phyloP scores from a whole-genome alignment of 148 eudicot genomes.

The Chenopodium quinoa region DNA sequence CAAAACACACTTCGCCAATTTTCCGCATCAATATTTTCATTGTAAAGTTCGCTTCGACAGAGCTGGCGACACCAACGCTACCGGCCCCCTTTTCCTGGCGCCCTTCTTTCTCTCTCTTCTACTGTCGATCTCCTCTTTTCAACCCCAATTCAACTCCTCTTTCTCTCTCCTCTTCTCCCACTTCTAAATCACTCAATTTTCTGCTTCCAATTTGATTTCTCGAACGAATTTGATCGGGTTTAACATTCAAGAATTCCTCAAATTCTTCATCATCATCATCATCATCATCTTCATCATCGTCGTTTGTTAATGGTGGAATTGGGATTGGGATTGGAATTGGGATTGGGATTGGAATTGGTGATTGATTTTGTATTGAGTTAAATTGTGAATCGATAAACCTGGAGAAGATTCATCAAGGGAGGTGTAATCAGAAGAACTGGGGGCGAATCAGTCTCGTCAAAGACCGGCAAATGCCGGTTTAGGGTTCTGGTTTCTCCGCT shows the following conservation, averaged over 20 bases:
- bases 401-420: background rate
- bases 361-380: background rate
- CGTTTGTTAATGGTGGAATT: background rate
- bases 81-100: background rate
- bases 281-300: background rate
- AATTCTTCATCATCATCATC: background rate
- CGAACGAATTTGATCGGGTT: background rate
- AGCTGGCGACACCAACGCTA: background rate
- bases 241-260: background rate
- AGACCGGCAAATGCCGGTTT: constrained; percentile 67
- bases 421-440: constrained; percentile 66
- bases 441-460: constrained; percentile 96
- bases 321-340: background rate
- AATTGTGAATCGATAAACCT: background rate
- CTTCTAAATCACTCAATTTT: background rate
- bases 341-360: background rate
- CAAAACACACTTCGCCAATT: too few relatives aligned
- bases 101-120: background rate
- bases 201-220: too few relatives aligned
- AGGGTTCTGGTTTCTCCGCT: constrained; percentile 67
- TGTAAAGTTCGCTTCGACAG: background rate
- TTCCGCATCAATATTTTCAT: background rate
- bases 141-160: background rate
- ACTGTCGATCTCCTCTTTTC: background rate
- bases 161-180: background rate